phyloP scores from a whole-genome alignment of 345 rosid genomes.

The Microthlaspi erraticum region DNA sequence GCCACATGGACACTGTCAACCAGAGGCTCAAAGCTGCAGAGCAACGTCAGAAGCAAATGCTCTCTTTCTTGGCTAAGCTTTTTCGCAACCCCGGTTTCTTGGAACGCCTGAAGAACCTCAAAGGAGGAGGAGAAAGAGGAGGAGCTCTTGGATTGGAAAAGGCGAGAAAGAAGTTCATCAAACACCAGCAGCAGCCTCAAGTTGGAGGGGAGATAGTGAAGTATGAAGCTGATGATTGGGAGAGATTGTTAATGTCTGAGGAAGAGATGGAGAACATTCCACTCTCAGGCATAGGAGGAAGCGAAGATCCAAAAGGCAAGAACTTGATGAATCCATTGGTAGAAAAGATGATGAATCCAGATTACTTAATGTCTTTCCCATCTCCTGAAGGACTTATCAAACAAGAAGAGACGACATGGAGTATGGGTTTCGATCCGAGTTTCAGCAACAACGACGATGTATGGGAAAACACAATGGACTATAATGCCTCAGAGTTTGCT shows the following conservation, averaged over 20 bases:
- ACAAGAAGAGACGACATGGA: slow-evolving; percentile 69
- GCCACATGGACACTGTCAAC: slow-evolving; percentile 56
- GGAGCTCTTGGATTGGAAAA: slow-evolving; percentile 52
- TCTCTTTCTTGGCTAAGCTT: slow-evolving; percentile 76
- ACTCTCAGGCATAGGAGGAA: slow-evolving; percentile 41
- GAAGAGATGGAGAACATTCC: slow-evolving; percentile 45
- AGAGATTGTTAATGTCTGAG: slow-evolving; percentile 43
- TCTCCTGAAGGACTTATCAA: slow-evolving; percentile 46
- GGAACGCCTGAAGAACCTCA: slow-evolving; percentile 56
- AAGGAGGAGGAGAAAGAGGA: slow-evolving; percentile 52
- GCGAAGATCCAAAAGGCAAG: slow-evolving; percentile 49
- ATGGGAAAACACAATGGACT: slow-evolving; percentile 56
- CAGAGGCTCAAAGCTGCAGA: slow-evolving; percentile 71
- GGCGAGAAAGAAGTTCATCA: slow-evolving; percentile 66
- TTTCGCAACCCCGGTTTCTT: slow-evolving; percentile 65
- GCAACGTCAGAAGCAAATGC: slow-evolving; percentile 75
- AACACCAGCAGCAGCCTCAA: slow-evolving; percentile 55
- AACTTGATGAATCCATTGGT: slow-evolving; percentile 43
- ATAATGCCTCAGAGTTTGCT: slow-evolving; percentile 59
- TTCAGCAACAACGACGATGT: slow-evolving; percentile 53
- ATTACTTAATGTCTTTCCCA: slow-evolving; percentile 61
- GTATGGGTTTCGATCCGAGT: slow-evolving; percentile 62
- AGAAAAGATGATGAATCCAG: slow-evolving; percentile 51
- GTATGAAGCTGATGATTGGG: slow-evolving; percentile 53
- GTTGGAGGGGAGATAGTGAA: slow-evolving; percentile 58